Evolutionary conservation across 2,329 filamentous ascomycete genomes (phyloP), one percentile per base, ranked within the genome.

Genomic region (Arthroderma sp.): DNA sequence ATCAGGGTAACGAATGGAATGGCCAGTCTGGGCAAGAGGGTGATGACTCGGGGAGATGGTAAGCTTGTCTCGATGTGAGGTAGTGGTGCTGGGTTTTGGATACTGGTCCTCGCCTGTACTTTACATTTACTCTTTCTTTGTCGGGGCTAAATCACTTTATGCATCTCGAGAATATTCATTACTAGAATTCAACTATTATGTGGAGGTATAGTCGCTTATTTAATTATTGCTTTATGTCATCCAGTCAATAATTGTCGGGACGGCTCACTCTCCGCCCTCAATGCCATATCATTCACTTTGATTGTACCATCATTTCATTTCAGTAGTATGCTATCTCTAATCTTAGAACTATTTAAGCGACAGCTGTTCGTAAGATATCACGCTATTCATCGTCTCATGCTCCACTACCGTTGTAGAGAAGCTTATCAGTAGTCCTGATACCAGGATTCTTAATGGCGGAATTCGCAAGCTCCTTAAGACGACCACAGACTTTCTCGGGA

Each of bases 381-480:
- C n/a, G n/a, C 17, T 15, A 37, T 15, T 8, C 11, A 21, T 21
- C 17, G 37, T n/a, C 54, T 47, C 51, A 60, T 23, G 33, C 43
- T 19, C 59, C 59, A 31, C 55, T 59, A 4, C 66, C 66, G 44
- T 69, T 70, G 47, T 63, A 70, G 2, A 66, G 66, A 57, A 70
- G 66, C 52, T 63, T 56, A 52, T 65, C 65, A 15, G 65, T 65
- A 59, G 66, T 69, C 47, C 63, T 64, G 8, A 61, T 7, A 2
- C 59, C 57, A 2, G 62, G 57, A 56, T 63, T 57, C 2, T 52
- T 63, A 47, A 68, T 61, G 47, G 61, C 63, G 17, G 58, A 60
- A n/a, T 63, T 63, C 43, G 80, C 81, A 25, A 85, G 76, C 60
- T 72, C 67, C 71, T 77, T 78, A 66, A 85, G 77, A 60, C 76